Conservation (phyloP, 169 alveolate species). For the Babesia bigemina region DNA sequence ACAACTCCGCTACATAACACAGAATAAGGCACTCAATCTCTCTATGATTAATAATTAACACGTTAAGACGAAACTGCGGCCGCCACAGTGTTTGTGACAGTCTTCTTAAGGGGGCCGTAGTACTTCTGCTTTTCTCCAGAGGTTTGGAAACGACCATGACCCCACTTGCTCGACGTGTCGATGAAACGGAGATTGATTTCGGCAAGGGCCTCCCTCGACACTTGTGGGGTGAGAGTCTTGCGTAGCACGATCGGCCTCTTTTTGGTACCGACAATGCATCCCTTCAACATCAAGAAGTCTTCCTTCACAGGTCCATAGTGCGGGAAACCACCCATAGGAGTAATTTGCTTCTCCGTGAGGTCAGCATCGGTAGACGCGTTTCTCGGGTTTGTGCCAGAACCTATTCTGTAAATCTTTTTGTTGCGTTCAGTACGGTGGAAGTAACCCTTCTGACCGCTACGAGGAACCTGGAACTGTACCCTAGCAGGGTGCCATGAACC, state of each 20-base stretch:
- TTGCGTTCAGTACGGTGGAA: slow-evolving; percentile 99
- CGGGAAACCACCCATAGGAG: slow-evolving; percentile 99
- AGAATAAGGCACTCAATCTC: too few relatives aligned
- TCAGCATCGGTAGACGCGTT: slow-evolving; percentile 98
- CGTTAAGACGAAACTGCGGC: slow-evolving; percentile 10
- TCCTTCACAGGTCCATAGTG: slow-evolving; percentile 98
- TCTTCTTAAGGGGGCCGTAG: slow-evolving; percentile 93
- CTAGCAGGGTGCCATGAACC: slow-evolving; percentile 99
- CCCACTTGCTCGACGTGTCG: slow-evolving; percentile 99
- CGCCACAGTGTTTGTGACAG: slow-evolving; percentile 37
- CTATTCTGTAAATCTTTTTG: slow-evolving; percentile 99
- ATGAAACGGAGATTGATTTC: slow-evolving; percentile 96
- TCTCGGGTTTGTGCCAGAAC: slow-evolving; percentile 90
- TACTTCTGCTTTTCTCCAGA: slow-evolving; percentile 96
- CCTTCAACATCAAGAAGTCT: slow-evolving; percentile 98
- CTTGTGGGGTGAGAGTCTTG: slow-evolving; percentile 94
- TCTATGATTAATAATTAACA: slow-evolving; percentile 18
- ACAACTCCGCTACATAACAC: too few relatives aligned
- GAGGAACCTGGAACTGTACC: slow-evolving; percentile 99
- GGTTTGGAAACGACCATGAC: slow-evolving; percentile 99
- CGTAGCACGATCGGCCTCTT: slow-evolving; percentile 96
- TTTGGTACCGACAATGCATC: slow-evolving; percentile 97
- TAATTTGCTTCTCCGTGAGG: slow-evolving; percentile 96
- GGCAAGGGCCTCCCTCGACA: slow-evolving; percentile 92
- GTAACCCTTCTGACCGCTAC: slow-evolving; percentile 99